Percentiles rank a stretch among this genome's conserved stretches.
These are phyloP conservation scores for Eutypa lata DNA, from an alignment of 2,329 filamentous ascomycete genomes.

Conservation along the genomic window DNA sequence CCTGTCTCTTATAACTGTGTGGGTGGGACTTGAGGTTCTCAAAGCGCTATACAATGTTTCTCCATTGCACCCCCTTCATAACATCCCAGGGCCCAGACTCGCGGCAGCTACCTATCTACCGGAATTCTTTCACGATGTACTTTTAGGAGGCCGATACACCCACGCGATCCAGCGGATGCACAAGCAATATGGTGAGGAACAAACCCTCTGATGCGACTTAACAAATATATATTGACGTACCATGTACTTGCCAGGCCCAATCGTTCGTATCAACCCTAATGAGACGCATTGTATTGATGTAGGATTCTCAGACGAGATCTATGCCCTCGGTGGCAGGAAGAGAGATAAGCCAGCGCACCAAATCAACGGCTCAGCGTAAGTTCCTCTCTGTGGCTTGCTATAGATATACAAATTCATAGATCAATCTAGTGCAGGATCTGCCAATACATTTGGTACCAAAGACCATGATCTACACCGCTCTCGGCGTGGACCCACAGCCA, in stretches of 20 bases:
- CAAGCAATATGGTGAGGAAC: slow-evolving; percentile 30
- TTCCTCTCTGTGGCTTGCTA: not conserved
- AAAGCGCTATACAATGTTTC: slow-evolving; percentile 35
- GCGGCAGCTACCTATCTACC: slow-evolving; percentile 34
- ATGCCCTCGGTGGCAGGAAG: slow-evolving; percentile 23
- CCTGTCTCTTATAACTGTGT: slow-evolving; percentile 16
- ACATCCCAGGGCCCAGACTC: slow-evolving; percentile 35
- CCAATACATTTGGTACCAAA: slow-evolving; percentile 17
- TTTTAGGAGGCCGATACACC: slow-evolving; percentile 33
- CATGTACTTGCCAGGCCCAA: slow-evolving; percentile 24
- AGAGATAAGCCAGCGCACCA: slow-evolving; percentile 22
- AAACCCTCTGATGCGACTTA: not conserved
- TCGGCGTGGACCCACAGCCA: slow-evolving; percentile 26
- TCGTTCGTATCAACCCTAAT: slow-evolving; percentile 37
- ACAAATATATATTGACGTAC: not conserved
- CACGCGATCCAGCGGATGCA: slow-evolving; percentile 33
- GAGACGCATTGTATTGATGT: slow-evolving; percentile 37
- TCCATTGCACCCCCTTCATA: slow-evolving; percentile 34
- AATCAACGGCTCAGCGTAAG: slow-evolving; percentile 13
- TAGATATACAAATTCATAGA: not conserved
- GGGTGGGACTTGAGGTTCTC: slow-evolving; percentile 27
- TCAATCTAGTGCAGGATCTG: not conserved
- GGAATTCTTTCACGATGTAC: slow-evolving; percentile 36
- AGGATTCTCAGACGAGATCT: slow-evolving; percentile 36
- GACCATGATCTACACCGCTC: slow-evolving; percentile 31